Conservation (phyloP, 2,329 filamentous ascomycete species). For the Fusarium burgessii region DNA sequence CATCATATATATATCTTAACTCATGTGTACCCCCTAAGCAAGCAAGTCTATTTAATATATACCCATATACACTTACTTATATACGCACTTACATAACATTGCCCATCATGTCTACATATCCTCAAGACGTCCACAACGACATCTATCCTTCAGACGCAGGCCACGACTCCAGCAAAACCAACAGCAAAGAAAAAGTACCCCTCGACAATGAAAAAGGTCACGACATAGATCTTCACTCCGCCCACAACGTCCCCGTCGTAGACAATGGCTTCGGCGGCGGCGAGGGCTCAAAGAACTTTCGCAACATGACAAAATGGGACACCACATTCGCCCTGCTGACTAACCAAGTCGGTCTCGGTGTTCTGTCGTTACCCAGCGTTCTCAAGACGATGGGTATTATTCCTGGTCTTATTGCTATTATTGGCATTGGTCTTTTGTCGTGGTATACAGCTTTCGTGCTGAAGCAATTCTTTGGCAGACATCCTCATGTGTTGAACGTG, state of each 20-base stretch:
- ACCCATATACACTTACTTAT: background rate
- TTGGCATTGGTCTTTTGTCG: conserved; percentile 73
- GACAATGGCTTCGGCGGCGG: conserved; percentile 48
- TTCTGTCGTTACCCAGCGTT: conserved; percentile 77
- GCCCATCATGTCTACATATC: conserved; percentile 36
- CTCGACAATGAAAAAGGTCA: conserved; percentile 27
- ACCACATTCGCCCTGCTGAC: conserved; percentile 50
- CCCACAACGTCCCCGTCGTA: conserved; percentile 33
- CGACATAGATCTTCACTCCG: conserved; percentile 35
- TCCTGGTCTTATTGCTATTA: conserved; percentile 75
- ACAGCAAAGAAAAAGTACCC: conserved; percentile 45
- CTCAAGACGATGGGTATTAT: conserved; percentile 76
- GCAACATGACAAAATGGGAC: conserved; percentile 52
- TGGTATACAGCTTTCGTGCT: conserved; percentile 64
- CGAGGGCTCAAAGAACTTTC: conserved; percentile 50
- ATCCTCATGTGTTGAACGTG: conserved; percentile 77
- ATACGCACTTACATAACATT: background rate
- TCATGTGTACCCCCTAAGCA: conserved; percentile 6
- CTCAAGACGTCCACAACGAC: conserved; percentile 35
- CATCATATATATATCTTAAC: background rate
- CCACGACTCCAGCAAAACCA: conserved; percentile 43
- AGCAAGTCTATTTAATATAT: conserved; percentile 14
- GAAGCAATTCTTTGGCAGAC: conserved; percentile 76
- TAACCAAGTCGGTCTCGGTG: conserved; percentile 54
- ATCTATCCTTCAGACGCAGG: conserved; percentile 46